Percentiles rank a stretch among this genome's conserved stretches.
These are phyloP conservation scores for Phaeotremella fagi DNA, from an alignment of 768 basidiomycete species.

Conservation along the genomic window DNA sequence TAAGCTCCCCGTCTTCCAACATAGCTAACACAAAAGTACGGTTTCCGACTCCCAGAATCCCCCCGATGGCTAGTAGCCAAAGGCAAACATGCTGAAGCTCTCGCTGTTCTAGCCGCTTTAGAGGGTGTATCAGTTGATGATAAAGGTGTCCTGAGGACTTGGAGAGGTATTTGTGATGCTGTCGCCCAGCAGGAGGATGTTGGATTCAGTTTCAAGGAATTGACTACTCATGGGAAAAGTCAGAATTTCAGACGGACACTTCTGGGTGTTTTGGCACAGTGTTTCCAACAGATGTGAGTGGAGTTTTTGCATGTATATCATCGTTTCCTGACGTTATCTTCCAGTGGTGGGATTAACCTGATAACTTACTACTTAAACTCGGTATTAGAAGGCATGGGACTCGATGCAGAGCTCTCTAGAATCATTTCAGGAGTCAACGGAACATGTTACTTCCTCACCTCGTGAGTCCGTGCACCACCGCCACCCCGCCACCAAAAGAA, in stretches of 20 bases:
- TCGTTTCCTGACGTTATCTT: background rate
- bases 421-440: conserved; percentile 50
- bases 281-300: conserved; percentile 61
- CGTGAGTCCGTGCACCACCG: conserved; percentile 6
- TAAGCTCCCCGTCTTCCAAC: background rate
- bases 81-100: conserved; percentile 57
- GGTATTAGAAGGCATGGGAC: conserved; percentile 50
- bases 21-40: conserved; percentile 44
- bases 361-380: conserved; percentile 53
- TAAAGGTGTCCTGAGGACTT: conserved; percentile 54
- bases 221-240: conserved; percentile 57
- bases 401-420: conserved; percentile 58
- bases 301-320: background rate
- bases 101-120: conserved; percentile 61
- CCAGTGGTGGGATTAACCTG: conserved; percentile 35
- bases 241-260: conserved; percentile 62
- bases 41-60: conserved; percentile 51
- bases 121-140: conserved; percentile 55
- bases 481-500: too few species aligned
- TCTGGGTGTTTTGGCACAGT: conserved; percentile 59
- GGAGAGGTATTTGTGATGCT: conserved; percentile 57
- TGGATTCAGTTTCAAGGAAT: conserved; percentile 53
- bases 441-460: conserved; percentile 38
- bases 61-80: conserved; percentile 57
- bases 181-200: conserved; percentile 52